Conservation (phyloP, 352 stramenopile genomes). For the Phytophthora colocasiae region DNA sequence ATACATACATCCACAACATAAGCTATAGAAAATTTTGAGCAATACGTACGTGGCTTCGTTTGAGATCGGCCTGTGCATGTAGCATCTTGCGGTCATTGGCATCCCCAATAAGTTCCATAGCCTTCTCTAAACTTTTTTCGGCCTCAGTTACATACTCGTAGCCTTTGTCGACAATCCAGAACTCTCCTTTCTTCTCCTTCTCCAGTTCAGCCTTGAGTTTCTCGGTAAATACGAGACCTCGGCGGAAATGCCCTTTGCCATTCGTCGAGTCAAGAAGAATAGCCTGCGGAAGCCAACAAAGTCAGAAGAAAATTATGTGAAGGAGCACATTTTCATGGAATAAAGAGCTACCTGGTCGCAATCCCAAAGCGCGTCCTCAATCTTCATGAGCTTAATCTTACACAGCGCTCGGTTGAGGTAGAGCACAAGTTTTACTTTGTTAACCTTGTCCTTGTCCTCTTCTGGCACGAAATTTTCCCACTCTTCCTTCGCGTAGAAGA, state of each 20-base stretch:
- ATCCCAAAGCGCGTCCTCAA: slow-evolving; percentile 86
- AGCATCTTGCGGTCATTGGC: slow-evolving; percentile 58
- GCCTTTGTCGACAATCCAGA: slow-evolving; percentile 89
- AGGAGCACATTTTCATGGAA: not conserved
- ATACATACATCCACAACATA: not conserved
- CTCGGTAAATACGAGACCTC: slow-evolving; percentile 78
- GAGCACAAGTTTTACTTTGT: slow-evolving; percentile 80
- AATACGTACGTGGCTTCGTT: slow-evolving; percentile 59
- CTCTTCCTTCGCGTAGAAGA: slow-evolving; percentile 89
- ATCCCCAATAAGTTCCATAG: slow-evolving; percentile 49
- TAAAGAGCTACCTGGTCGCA: slow-evolving; percentile 68
- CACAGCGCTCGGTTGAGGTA: slow-evolving; percentile 86
- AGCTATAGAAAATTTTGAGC: not conserved
- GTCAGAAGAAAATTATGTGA: not conserved
- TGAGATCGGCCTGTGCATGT: slow-evolving; percentile 69
- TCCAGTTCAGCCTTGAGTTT: slow-evolving; percentile 84
- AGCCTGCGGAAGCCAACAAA: slow-evolving; percentile 39
- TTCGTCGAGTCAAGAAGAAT: slow-evolving; percentile 68
- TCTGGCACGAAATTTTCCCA: slow-evolving; percentile 81
- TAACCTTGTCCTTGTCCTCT: slow-evolving; percentile 82
- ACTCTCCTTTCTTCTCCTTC: slow-evolving; percentile 83
- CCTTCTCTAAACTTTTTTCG: slow-evolving; percentile 76
- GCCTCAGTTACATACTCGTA: slow-evolving; percentile 76
- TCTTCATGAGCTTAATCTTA: slow-evolving; percentile 88
- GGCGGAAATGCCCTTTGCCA: slow-evolving; percentile 84